These are phyloP conservation scores for Polyplosphaeria fusca DNA, from an alignment of 495 filamentous ascomycete species.

Conservation along the genomic window DNA sequence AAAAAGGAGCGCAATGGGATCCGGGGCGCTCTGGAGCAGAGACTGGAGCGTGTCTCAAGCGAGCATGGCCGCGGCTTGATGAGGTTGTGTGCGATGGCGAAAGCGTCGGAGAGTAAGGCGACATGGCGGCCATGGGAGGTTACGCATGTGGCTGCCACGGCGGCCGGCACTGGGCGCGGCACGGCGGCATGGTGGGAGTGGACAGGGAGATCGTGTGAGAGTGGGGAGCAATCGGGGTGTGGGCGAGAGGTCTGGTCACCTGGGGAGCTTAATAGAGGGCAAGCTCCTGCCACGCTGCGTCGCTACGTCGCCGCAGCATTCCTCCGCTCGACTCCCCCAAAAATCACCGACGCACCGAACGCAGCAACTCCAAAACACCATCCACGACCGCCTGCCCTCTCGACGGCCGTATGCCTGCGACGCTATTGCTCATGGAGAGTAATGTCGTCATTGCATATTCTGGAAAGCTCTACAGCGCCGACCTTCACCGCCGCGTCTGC, in stretches of 20 bases:
- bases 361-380: background rate
- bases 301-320: background rate
- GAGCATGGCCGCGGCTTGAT: background rate
- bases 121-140: background rate
- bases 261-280: background rate
- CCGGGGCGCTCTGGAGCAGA: background rate
- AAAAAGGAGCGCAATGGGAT: background rate
- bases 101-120: background rate
- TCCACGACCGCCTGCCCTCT: background rate
- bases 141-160: background rate
- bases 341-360: background rate
- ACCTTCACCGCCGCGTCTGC: conserved; percentile 27
- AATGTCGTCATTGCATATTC: conserved; percentile 18
- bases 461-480: conserved; percentile 18
- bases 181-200: background rate
- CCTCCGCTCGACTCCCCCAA: background rate
- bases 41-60: background rate
- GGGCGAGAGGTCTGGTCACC: background rate
- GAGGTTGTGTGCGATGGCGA: background rate
- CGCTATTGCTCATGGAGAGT: conserved; percentile 27
- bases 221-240: background rate
- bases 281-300: background rate
- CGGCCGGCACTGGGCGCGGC: background rate
- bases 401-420: conserved; percentile 2
- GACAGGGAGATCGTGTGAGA: background rate